Percentiles rank a stretch among this genome's conserved stretches.
phyloP scores from a whole-genome alignment of 495 filamentous ascomycete genomes.

The Astrothelium macrocarpum region DNA sequence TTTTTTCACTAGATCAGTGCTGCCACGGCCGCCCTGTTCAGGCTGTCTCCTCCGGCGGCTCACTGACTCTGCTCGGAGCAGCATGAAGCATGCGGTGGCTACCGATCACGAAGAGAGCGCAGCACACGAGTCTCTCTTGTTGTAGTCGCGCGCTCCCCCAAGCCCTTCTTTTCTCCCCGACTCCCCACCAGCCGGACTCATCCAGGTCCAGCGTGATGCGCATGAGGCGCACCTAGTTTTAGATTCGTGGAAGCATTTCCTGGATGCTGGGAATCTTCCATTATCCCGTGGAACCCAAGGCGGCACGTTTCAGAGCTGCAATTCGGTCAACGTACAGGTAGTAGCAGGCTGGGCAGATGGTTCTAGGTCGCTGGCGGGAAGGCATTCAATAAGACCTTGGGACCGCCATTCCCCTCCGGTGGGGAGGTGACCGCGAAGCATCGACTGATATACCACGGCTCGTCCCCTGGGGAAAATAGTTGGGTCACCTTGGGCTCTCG shows the following conservation, averaged over 20 bases:
- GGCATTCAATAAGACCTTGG: background rate
- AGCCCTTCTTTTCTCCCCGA: background rate
- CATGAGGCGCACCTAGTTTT: slow-evolving; percentile 1
- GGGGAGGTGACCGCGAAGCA: background rate
- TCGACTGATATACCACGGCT: background rate
- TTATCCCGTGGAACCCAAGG: background rate
- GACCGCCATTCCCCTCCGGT: background rate
- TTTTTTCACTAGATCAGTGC: background rate
- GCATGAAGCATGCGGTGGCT: background rate
- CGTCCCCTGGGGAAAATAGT: background rate
- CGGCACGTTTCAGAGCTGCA: background rate
- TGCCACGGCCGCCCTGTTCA: background rate
- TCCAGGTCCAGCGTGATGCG: background rate
- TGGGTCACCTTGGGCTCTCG: background rate
- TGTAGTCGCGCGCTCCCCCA: background rate
- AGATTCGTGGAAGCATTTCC: background rate
- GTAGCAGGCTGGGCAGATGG: background rate
- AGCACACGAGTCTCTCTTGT: background rate
- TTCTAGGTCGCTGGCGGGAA: background rate
- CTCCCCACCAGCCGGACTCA: slow-evolving; percentile 2
- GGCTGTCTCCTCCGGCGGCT: background rate
- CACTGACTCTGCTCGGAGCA: background rate
- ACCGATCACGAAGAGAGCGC: background rate
- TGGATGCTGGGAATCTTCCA: background rate
- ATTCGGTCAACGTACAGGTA: background rate